Evolutionary conservation across 805 yeast species (phyloP), one percentile per base, ranked within the genome.

Genomic region (Yamadazyma sp.): DNA sequence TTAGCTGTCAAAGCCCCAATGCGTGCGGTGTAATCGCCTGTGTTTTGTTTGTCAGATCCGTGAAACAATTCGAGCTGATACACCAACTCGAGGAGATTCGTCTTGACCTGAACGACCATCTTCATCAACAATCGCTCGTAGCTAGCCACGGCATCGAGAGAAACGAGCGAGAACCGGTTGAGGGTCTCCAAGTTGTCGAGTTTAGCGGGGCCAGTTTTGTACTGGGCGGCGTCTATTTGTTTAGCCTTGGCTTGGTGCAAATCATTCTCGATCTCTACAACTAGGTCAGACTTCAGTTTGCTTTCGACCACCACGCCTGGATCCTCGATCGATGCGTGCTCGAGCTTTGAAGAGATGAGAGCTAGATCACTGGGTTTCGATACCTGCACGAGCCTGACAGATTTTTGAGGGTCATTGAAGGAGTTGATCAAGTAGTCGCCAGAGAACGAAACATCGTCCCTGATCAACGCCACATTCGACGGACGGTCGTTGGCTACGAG

Each of bases 51-150:
- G 3, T 20, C 9, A 6, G 29, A 8, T 6, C 27, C 32, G 13
- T 32, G 16, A 13, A 27, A 16, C 10, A 29, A 16, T 11, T 18
- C 26, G 11, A 40, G 13, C 22, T 45, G 46, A 17, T 40, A 36
- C 27, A 52, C 52, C 25, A 64, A 45, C 17, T 55, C 55, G 5
- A 49, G 53, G n/a, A 60, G 28, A 37, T 57, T 59, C 23, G 49
- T 22, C 17, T 41, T 32, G 9, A 59, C 28, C 28, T 57, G 45
- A 23, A 48, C 34, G 28, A 46, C 41, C 14, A 57, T 36, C 30
- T 54, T 54, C 17, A 59, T 39, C 6, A 50, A 38, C 19, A 44
- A 37, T 12, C 46, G 38, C 9, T 54, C 52, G 10, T 44, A 43
- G 4, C 32, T 28, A 2, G 52, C 37, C 3, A 57, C 50, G 11